These are phyloP conservation scores for Sechiopsis laciniata DNA, from an alignment of 306 rosid genomes.

Conservation along the genomic window DNA sequence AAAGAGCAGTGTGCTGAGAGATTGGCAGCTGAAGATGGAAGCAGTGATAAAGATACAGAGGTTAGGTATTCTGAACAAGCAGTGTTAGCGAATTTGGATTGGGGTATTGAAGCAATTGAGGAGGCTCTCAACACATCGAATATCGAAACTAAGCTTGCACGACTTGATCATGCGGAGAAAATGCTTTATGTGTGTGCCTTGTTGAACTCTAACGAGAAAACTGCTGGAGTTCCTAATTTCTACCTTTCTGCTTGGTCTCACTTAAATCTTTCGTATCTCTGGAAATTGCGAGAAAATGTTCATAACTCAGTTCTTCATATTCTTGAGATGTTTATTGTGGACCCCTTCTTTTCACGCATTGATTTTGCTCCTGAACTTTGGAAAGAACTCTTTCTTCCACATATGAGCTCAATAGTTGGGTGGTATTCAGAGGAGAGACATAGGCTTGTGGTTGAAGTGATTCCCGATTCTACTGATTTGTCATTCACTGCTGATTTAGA, in stretches of 20 bases:
- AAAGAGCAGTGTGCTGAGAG: conserved; percentile 92
- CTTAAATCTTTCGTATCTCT: conserved; percentile 64
- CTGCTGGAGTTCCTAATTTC: conserved; percentile 90
- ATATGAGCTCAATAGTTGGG: conserved; percentile 80
- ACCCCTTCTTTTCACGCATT: conserved; percentile 73
- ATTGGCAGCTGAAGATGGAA: conserved; percentile 85
- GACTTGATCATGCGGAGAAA: conserved; percentile 74
- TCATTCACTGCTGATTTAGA: conserved; percentile 76
- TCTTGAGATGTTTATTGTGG: conserved; percentile 77
- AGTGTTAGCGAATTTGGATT: conserved; percentile 77
- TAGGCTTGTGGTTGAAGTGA: conserved; percentile 67
- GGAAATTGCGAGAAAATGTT: conserved; percentile 59
- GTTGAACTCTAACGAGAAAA: conserved; percentile 61
- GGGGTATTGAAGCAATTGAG: conserved; percentile 95
- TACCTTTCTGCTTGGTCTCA: conserved; percentile 96
- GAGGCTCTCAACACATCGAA: conserved; percentile 81
- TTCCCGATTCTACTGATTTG: conserved; percentile 67
- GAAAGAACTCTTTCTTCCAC: conserved; percentile 72
- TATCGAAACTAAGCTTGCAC: conserved; percentile 77
- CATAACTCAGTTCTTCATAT: conserved; percentile 50
- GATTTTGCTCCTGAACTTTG: conserved; percentile 93
- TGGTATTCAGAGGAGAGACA: conserved; percentile 92
- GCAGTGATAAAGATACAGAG: conserved; percentile 45
- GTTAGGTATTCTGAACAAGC: conserved; percentile 87
- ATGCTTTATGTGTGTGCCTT: conserved; percentile 93